A percentile compares a stretch with the other conserved stretches of the same genome.
Evolutionary conservation across 345 rosid species (phyloP).

Genomic region (Bruguiera parviflora): DNA sequence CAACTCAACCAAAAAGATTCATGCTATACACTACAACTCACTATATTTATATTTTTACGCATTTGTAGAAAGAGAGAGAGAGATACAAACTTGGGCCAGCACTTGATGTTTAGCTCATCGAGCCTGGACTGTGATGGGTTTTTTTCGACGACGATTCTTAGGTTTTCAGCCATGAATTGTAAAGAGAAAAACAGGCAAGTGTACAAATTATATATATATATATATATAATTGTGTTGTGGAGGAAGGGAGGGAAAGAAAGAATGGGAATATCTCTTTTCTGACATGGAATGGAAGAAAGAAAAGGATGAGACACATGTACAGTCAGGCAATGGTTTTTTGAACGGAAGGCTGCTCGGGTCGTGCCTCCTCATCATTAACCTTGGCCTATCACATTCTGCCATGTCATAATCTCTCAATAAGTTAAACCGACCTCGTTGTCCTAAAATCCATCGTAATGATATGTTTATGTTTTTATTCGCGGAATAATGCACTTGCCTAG

Average conservation of each 20-base stretch:
- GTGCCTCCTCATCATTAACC: slow-evolving; percentile 9
- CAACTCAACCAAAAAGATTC: not conserved
- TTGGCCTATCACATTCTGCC: slow-evolving; percentile 22
- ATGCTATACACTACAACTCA: not conserved
- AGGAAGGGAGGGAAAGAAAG: too few species aligned
- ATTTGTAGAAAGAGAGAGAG: not conserved
- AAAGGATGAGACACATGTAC: not conserved
- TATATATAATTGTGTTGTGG: too few species aligned
- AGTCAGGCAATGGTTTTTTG: not conserved
- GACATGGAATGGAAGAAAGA: not conserved
- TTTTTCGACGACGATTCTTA: slow-evolving; percentile 58
- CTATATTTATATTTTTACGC: too few species aligned
- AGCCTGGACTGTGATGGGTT: slow-evolving; percentile 69
- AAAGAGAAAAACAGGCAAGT: too few species aligned
- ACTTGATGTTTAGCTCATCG: slow-evolving; percentile 75
- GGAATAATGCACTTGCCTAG: too few species aligned
- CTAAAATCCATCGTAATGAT: too few species aligned
- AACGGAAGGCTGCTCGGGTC: not conserved
- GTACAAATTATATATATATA: too few species aligned
- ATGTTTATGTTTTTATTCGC: too few species aligned
- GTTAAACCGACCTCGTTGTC: slow-evolving; percentile 8
- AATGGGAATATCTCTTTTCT: too few species aligned
- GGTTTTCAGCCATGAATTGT: slow-evolving; percentile 38
- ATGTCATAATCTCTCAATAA: slow-evolving; percentile 8
- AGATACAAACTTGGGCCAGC: slow-evolving; percentile 87